Base-by-base conservation (phyloP, 2,329 filamentous ascomycete species). In the Penicillium corylophilum region DNA sequence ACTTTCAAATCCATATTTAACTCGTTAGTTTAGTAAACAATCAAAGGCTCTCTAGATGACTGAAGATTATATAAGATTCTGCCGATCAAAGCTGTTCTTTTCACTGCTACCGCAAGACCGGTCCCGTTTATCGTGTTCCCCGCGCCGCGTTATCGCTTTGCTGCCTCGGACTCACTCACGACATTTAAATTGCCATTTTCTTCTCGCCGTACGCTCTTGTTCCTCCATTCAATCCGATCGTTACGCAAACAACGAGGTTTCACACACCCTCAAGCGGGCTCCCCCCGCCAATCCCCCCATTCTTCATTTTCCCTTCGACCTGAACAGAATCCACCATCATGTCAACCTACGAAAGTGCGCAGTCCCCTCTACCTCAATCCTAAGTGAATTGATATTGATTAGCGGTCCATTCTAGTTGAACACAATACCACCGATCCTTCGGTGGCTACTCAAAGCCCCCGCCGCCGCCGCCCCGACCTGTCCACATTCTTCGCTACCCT, bases 401-500 rank as follows among this genome's bases (percentile, higher is more conserved):
- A 33, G 4, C 15, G 9, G 15, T 22, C 10, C 38, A 31, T 46
- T n/a, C 47, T 22, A 77, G 74, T 73, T 57, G 74, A 75, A 56
- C 73, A 77, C 60, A 72, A 72, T 46, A 75, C 69, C 41, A 59
- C 59, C 51, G 66, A 70, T 55, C 66, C 64, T 46, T 62, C 63
- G 48, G 53, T 59, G 46, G 36, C 49, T 22, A 40, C 50, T 45
- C 46, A 47, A 23, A 46, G 47, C 55, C 71, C 71, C 16, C 69
- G 70, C 29, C 71, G 72, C 48, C 82, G 82, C 56, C 80, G 83
- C 46, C 84, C 84, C 24, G 84, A 87, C 66, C 78, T 86, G 36
- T 83, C 80, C 36, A 84, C 82, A 61, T 86, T 87, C 75, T 85
- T 85, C 73, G 77, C 79, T 51, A 80, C 81, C 40, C 80, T 86